Base-by-base conservation (phyloP, 805 yeast genomes). In the Ascoidea tarda region DNA sequence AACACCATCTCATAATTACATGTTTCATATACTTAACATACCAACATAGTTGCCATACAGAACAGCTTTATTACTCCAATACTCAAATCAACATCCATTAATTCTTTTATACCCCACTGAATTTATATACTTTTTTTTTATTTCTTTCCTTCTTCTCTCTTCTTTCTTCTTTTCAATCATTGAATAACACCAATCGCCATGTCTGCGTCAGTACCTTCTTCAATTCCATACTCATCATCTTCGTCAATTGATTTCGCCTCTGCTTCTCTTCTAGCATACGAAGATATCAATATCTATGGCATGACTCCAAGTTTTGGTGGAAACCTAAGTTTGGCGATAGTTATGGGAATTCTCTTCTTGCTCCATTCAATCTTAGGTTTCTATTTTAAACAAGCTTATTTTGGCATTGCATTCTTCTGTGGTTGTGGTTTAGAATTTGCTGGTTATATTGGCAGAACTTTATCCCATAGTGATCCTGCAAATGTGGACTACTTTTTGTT, bases 381-480 rank as follows among this genome's bases (percentile, higher is more conserved):
- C 0, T 70, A 65, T 58, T 75, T 69, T 56, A 71, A 68, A 47
- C 85, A 83, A 57, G 74, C 76, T 73, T 87, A 90, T 84, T 78
- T 85, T 61, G 76, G 81, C 5, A 60, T 69, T 1, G 73, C 85
- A 14, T 76, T 83, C 65, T 62, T 74, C 48, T 65, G 73, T 55
- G 87, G 88, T 1, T 63, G 74, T 16, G 72, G 72, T 0, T 65
- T 84, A 32, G 95, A 87, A 65, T 67, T 81, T 49, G 67, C 77
- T 0, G 95, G 96, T 1, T 88, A 84, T 62, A 63, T 75, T 6
- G 87, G 81, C 4, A 68, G 96, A 51, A 62, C 74, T 1, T 57
- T 75, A 52, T 72, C 82, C 1, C 71, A 74, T 16, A 57, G 62
- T 48, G 62, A 75, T 57, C 52, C 54, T 6, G 45, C 56, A 14